Evolutionary conservation across 257 asterid species (phyloP), one percentile per base, ranked within the genome.

Genomic region (Petunia secreta): DNA sequence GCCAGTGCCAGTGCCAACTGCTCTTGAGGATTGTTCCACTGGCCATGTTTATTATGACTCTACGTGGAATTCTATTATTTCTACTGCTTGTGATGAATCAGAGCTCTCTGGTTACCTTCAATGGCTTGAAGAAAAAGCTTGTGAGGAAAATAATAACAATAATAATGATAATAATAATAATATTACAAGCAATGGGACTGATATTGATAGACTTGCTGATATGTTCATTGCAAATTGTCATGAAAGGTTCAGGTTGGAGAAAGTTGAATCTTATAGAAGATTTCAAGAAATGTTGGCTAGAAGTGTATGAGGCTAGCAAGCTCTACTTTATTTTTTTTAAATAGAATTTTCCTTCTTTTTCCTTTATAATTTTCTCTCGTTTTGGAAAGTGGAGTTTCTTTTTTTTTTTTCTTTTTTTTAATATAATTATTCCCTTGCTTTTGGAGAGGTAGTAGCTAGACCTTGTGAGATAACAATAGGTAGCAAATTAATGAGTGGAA

Each of bases 271-370:
- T 13, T 86, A 92, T 34, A 88, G 98, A 82, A 90, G 87, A 74
- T 93, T 87, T 79, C 97, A 93, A 89, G 98, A 93, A 84, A 93
- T 92, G 98, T 85, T 93, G 93, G 93, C 94, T 52, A 93, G 97
- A 87, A 92, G 98, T 81, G 85, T 91, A 4, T 94, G 91, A 91
- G 39, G 77, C 53, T 57, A 8, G 1, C 15, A 34, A 65, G 53
- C 4, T 15, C 62, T 37, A 3, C 6, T 36, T 75, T 1, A n/a
- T 46, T 34, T 16, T 8, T 13, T 37, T 38, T 14, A 57, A 3
- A 3, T 14, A 41, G 38, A 38, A n/a, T 74, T 25, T 41, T 34
- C 62, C n/a, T 58, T 69, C 54, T 73, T 57, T 16, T 9, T 44
- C 62, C 36, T 78, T 64, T 48, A 52, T 71, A 69, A 69, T 69